phyloP scores from a whole-genome alignment of 208 protist species.

The Leishmania guyanensis region DNA sequence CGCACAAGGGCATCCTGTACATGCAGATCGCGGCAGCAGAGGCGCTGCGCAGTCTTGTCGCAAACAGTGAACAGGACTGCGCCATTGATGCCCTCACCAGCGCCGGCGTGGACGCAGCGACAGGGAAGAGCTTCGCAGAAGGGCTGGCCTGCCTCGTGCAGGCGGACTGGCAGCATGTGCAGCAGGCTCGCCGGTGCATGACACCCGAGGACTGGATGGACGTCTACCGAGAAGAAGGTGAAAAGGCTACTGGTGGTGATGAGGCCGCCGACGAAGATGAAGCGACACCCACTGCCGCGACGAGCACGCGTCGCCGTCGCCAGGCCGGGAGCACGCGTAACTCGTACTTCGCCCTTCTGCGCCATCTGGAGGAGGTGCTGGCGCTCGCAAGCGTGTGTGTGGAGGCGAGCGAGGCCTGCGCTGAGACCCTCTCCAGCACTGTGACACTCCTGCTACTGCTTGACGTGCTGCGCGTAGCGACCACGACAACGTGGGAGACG shows the following conservation, averaged over 20 bases:
- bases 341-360: constrained; percentile 40
- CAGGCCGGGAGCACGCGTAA: constrained; percentile 12
- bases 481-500: constrained; percentile 39
- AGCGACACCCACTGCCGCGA: background rate
- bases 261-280: background rate
- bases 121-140: constrained; percentile 29
- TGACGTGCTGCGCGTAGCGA: constrained; percentile 34
- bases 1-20: constrained; percentile 48
- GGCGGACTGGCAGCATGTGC: constrained; percentile 38
- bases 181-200: constrained; percentile 31
- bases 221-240: constrained; percentile 11
- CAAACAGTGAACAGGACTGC: constrained; percentile 61
- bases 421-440: constrained; percentile 37
- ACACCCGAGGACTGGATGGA: constrained; percentile 29
- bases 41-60: constrained; percentile 64
- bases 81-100: constrained; percentile 54
- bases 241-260: background rate
- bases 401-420: constrained; percentile 56
- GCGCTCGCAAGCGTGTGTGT: constrained; percentile 46
- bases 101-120: constrained; percentile 8
- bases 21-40: constrained; percentile 58
- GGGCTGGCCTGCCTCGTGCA: constrained; percentile 35
- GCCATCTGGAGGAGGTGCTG: constrained; percentile 61
- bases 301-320: constrained; percentile 1
- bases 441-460: constrained; percentile 34